Evolutionary conservation across 2,329 filamentous ascomycete species (phyloP).

Genomic region (Scopulariopsis brevicaulis): DNA sequence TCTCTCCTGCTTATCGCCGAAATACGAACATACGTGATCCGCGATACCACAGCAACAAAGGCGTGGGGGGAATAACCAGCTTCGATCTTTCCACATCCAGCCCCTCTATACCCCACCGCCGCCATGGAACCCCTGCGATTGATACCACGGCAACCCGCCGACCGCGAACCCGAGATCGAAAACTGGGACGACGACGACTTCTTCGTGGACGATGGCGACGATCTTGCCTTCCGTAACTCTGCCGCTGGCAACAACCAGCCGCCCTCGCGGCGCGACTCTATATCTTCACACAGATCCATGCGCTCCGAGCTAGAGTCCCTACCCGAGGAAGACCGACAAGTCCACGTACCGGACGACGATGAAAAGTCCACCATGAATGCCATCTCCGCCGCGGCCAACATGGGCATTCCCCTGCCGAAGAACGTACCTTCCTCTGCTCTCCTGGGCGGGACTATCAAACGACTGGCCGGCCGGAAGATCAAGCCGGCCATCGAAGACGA

Average conservation of each 20-base stretch:
- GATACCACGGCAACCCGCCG: slow-evolving; percentile 40
- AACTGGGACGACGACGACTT: slow-evolving; percentile 67
- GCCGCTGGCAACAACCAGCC: slow-evolving; percentile 26
- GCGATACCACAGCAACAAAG: background rate
- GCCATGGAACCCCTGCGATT: slow-evolving; percentile 44
- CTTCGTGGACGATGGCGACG: slow-evolving; percentile 57
- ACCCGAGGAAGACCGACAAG: slow-evolving; percentile 73
- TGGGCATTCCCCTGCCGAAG: slow-evolving; percentile 81
- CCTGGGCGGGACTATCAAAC: slow-evolving; percentile 85
- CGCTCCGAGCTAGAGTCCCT: slow-evolving; percentile 72
- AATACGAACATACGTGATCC: background rate
- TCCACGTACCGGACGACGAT: slow-evolving; percentile 75
- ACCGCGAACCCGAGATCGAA: slow-evolving; percentile 47
- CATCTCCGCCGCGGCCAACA: slow-evolving; percentile 75
- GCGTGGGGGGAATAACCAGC: background rate
- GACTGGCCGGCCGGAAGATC: slow-evolving; percentile 65
- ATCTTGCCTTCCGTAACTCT: slow-evolving; percentile 47
- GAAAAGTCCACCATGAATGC: slow-evolving; percentile 75
- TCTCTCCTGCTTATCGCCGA: background rate
- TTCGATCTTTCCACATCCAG: background rate
- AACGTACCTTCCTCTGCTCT: slow-evolving; percentile 84
- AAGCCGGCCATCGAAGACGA: slow-evolving; percentile 67
- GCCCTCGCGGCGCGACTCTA: slow-evolving; percentile 56
- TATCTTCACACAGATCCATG: slow-evolving; percentile 72
- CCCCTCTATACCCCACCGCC: slow-evolving; percentile 3